A percentile compares a stretch with the other conserved stretches of the same genome.
phyloP scores from a whole-genome alignment of 495 filamentous ascomycete species.

The Lentithecium fluviatile region DNA sequence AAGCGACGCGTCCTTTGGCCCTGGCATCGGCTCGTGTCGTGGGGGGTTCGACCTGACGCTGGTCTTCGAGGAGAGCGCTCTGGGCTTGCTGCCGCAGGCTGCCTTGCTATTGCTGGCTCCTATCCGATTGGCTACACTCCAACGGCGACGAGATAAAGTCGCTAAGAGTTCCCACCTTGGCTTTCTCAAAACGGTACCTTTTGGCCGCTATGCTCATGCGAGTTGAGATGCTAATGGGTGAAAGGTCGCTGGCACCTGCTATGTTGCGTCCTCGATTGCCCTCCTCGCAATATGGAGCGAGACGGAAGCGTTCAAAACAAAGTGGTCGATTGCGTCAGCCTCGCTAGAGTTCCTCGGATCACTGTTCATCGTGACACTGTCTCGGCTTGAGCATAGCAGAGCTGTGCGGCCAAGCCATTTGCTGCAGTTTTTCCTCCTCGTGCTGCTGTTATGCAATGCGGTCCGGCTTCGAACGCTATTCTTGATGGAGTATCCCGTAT shows the following conservation, averaged over 20 bases:
- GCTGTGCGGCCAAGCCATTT: slow-evolving; percentile 30
- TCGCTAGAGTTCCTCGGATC: slow-evolving; percentile 20
- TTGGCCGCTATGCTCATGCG: not conserved
- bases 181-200: slow-evolving; percentile 21
- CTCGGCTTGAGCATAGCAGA: slow-evolving; percentile 27
- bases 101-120: slow-evolving; percentile 28
- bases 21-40: slow-evolving; percentile 27
- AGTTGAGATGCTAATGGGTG: slow-evolving; percentile 4
- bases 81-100: slow-evolving; percentile 24
- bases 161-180: slow-evolving; percentile 27
- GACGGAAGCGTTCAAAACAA: slow-evolving; percentile 21
- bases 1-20: slow-evolving; percentile 31
- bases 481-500: slow-evolving; percentile 19
- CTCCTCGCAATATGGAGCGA: slow-evolving; percentile 31
- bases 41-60: slow-evolving; percentile 36
- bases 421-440: slow-evolving; percentile 32
- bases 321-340: slow-evolving; percentile 20
- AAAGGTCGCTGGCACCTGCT: slow-evolving; percentile 15
- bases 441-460: slow-evolving; percentile 26
- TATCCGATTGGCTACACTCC: slow-evolving; percentile 22
- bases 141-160: slow-evolving; percentile 12
- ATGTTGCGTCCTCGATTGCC: slow-evolving; percentile 24
- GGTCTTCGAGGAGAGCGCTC: slow-evolving; percentile 32
- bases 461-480: slow-evolving; percentile 31
- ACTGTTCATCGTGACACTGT: slow-evolving; percentile 13